Conservation (phyloP, 2,329 filamentous ascomycete species). For the Apiospora marii region DNA sequence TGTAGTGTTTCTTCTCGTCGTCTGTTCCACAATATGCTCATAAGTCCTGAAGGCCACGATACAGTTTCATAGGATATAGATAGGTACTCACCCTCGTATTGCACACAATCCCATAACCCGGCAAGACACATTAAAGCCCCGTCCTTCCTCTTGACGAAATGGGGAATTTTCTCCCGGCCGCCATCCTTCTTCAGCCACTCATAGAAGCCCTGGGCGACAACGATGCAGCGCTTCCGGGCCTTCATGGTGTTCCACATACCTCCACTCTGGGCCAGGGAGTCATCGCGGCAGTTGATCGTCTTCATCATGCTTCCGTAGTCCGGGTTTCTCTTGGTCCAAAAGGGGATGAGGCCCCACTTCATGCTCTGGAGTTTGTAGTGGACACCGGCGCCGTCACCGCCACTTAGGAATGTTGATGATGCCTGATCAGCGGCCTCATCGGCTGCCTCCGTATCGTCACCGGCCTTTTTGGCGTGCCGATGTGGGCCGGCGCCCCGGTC, state of each 20-base stretch:
- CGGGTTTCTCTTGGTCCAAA: conserved; percentile 87
- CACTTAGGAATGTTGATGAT: neutral
- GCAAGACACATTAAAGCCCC: conserved; percentile 87
- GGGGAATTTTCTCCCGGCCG: conserved; percentile 80
- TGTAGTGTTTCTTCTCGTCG: conserved; percentile 76
- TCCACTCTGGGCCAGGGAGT: conserved; percentile 76
- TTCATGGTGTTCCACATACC: conserved; percentile 97
- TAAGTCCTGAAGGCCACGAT: neutral
- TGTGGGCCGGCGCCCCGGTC: conserved; percentile 62
- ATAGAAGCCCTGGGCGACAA: conserved; percentile 92
- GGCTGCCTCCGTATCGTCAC: conserved; percentile 31
- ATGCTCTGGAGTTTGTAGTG: conserved; percentile 88
- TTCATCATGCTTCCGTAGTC: conserved; percentile 81
- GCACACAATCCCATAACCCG: conserved; percentile 88
- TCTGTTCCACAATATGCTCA: conserved; percentile 26
- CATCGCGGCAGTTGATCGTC: conserved; percentile 95
- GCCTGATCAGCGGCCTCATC: neutral
- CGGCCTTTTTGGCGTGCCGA: conserved; percentile 32
- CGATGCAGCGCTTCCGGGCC: conserved; percentile 83
- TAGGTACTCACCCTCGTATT: conserved; percentile 70
- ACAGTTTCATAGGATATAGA: neutral
- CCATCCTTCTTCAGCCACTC: conserved; percentile 87
- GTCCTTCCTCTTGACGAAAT: conserved; percentile 84
- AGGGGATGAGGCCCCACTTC: conserved; percentile 95
- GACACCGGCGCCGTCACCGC: conserved; percentile 45